Evolutionary conservation across 345 rosid genomes (phyloP).

Genomic region (Salix dunnii): DNA sequence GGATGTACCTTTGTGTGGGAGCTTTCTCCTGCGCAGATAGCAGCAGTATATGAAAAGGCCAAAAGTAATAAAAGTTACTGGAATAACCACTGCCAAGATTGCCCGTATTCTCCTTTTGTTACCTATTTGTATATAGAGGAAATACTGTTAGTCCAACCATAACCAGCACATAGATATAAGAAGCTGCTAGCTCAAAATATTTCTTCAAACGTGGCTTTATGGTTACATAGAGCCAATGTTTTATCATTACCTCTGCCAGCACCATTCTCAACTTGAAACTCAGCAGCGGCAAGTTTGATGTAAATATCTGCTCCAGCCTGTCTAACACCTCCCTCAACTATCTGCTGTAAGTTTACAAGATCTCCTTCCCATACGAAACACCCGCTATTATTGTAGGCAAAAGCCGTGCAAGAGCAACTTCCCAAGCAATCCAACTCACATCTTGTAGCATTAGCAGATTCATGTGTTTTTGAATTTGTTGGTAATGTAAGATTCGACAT

Average conservation of each 20-base stretch:
- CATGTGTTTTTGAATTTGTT: not conserved
- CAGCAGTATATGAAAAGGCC: too few species aligned
- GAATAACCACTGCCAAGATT: too few species aligned
- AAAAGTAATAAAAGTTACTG: too few species aligned
- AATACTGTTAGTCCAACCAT: too few species aligned
- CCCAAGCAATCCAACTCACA: conserved; percentile 20
- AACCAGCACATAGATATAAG: too few species aligned
- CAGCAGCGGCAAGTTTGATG: conserved; percentile 10
- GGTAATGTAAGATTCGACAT: not conserved
- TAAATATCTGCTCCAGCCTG: not conserved
- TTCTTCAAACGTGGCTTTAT: too few species aligned
- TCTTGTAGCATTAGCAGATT: not conserved
- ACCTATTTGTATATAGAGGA: too few species aligned
- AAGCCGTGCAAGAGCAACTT: not conserved
- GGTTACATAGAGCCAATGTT: too few species aligned
- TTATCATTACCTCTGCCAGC: too few species aligned
- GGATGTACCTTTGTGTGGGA: not conserved
- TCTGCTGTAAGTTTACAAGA: not conserved
- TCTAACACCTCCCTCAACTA: not conserved
- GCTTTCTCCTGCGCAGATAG: not conserved
- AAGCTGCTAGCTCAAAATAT: too few species aligned
- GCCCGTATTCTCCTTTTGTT: too few species aligned
- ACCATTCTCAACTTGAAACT: not conserved
- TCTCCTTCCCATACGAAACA: conserved; percentile 8
- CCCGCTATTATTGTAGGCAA: not conserved